A percentile compares a stretch with the other conserved stretches of the same genome.
Conservation (phyloP, 805 yeast genomes). For the Wickerhamomyces sydowiorum region DNA sequence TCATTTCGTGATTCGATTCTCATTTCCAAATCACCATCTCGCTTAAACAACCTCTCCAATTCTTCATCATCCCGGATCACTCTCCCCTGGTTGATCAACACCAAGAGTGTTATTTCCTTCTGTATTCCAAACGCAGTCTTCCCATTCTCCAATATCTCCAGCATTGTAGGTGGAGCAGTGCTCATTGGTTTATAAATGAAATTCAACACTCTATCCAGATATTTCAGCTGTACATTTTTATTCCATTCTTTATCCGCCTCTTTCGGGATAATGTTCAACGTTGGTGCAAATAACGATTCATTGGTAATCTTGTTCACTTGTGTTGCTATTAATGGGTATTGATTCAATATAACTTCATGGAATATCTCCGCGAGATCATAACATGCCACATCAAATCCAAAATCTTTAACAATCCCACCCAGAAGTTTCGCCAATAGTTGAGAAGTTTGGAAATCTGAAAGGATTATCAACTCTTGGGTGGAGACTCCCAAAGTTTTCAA, state of each 20-base stretch:
- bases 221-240: slow-evolving; percentile 41
- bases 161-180: slow-evolving; percentile 74
- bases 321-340: slow-evolving; percentile 60
- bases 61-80: slow-evolving; percentile 11
- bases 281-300: slow-evolving; percentile 18
- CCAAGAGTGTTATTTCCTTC: background rate
- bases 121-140: slow-evolving; percentile 49
- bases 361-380: slow-evolving; percentile 63
- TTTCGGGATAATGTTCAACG: slow-evolving; percentile 28
- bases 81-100: slow-evolving; percentile 4
- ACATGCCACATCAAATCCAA: slow-evolving; percentile 70
- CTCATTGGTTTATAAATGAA: slow-evolving; percentile 60
- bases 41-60: slow-evolving; percentile 15
- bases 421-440: slow-evolving; percentile 51
- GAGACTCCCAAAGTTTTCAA: slow-evolving; percentile 35
- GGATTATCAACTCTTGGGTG: slow-evolving; percentile 18
- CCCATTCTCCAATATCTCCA: slow-evolving; percentile 77
- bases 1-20: too few species aligned
- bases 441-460: slow-evolving; percentile 47
- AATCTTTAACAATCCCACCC: slow-evolving; percentile 72
- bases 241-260: slow-evolving; percentile 28
- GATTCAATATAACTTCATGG: slow-evolving; percentile 51
- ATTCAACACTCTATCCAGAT: slow-evolving; percentile 48
- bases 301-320: slow-evolving; percentile 22
- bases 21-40: background rate